Base-by-base conservation (phyloP, 148 eudicot genomes). In the Amaranthus hypochondriacus region DNA sequence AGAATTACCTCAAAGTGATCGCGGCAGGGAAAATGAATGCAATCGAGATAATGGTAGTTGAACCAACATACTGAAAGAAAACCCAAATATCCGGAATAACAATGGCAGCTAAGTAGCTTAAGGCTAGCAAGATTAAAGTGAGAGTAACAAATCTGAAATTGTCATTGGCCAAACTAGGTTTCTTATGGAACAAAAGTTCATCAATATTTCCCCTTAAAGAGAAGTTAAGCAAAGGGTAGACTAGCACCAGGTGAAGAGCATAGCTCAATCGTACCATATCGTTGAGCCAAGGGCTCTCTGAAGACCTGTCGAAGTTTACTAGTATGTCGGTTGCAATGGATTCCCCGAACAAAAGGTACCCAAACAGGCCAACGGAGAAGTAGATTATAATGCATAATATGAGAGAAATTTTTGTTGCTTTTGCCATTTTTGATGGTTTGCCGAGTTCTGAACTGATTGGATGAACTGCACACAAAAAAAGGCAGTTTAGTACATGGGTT, bases 11-110 rank as follows among this genome's bases (percentile, higher is more conserved):
- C 58, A 95, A 73, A 48, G 81, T 86, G 76, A 95, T 78, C 18
- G 96, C 89, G 18, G 90, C 93, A 2, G 98, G 98, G 77, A 95
- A 95, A 68, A 95, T 90, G 83, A 92, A 92, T 66, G 97, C 93
- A 7, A 95, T 80, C 77, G 81, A 84, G 49, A 95, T 87, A 5
- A 89, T 86, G 42, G 96, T 80, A 54, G 98, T 95, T 14, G 98
- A 91, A 53, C 98, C 98, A 71, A 92, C 73, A 66, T 87, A 92
- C 89, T 91, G 97, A 72, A 87, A 91, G 82, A 91, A 86, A n/a
- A 83, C 84, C 98, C 97, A 91, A 28, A 95, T 90, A 67, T 88
- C 87, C 0, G 98, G 98, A 53, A 95, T 80, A 62, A 81, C 84
- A 78, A 95, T 90, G 3, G 98, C 93, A 5, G 87, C 85, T 10